Evolutionary conservation across 495 filamentous ascomycete genomes (phyloP), one percentile per base, ranked within the genome.

Genomic region (Penicillium egyptiacum): DNA sequence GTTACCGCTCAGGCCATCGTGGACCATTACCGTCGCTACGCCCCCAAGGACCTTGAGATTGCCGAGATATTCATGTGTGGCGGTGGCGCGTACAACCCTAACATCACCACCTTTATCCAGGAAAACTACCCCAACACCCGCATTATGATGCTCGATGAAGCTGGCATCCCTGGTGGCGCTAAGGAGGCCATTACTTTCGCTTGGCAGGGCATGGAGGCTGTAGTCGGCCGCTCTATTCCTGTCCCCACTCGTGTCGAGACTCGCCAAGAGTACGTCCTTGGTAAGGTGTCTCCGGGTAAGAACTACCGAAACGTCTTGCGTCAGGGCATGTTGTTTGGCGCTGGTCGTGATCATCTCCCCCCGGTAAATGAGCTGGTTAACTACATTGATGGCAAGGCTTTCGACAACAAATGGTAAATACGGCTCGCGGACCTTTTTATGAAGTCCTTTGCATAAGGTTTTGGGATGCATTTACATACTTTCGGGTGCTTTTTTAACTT

Each of bases 151-250:
- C 69, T 83, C 7, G 80, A 83, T 48, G 77, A 79, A 47, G 80
- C 80, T 20, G 80, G 80, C 26, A 74, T 85, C 39, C 76, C 77
- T 2, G 79, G 60, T 8, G 77, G 71, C 6, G 81, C 80, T 0
- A 85, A 83, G 68, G 81, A 85, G 70, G 81, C 81, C 20, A 77
- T 85, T 53, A 83, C 77, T 2, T 83, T 83, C 55, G 79, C 80
- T 14, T 82, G 75, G 76, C 81, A 81, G 55, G 79, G 74, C 17
- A 79, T 83, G 74, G 79, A 83, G 65, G 77, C 76, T 8, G 64
- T 82, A 35, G 67, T 81, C 16, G 81, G 77, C 25, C 74, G 81
- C 33, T 74, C 70, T 4, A 79, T 82, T 39, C 81, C 77, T 10
- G 77, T 83, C 22, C 79, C 80, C 1, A 72, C 70, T 16, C 68